Conservation (phyloP, 805 yeast species). For the Lachancea lanzarotensis region DNA sequence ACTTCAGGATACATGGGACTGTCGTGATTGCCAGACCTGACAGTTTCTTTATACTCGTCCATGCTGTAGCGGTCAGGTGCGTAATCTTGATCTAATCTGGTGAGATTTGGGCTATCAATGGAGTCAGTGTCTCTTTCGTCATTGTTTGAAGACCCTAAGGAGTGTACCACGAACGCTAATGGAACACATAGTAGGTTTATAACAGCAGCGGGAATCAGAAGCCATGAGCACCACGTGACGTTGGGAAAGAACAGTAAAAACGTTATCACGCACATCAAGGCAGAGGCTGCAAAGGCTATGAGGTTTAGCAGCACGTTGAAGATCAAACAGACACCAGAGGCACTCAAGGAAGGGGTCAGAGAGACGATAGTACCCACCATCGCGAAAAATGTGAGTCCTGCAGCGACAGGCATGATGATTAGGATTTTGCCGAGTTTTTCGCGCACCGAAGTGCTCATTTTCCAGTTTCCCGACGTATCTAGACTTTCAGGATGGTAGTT, state of each 20-base stretch:
- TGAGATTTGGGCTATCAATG: not conserved
- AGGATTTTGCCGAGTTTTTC: constrained; percentile 47
- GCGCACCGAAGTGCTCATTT: constrained; percentile 40
- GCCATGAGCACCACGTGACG: constrained; percentile 67
- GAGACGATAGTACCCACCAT: constrained; percentile 34
- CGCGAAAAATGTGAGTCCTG: constrained; percentile 50
- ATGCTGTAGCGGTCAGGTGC: not conserved
- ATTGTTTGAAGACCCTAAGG: constrained; percentile 11
- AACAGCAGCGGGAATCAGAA: constrained; percentile 60
- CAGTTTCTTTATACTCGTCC: constrained; percentile 1
- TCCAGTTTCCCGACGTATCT: constrained; percentile 40
- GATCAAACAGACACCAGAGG: constrained; percentile 31
- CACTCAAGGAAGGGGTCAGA: constrained; percentile 11
- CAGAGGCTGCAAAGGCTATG: constrained; percentile 48
- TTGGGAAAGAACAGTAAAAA: constrained; percentile 59
- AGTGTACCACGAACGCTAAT: constrained; percentile 39
- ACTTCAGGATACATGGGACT: constrained; percentile 7
- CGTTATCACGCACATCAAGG: constrained; percentile 47
- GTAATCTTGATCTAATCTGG: not conserved
- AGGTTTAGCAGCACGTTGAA: constrained; percentile 41
- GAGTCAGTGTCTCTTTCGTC: constrained; percentile 10
- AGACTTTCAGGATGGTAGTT: constrained; percentile 36
- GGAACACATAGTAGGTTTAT: constrained; percentile 48
- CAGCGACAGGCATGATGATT: constrained; percentile 60
- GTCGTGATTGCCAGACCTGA: not conserved